phyloP scores from a whole-genome alignment of 2,329 filamentous ascomycete species.

The Harringtonia lauricola region DNA sequence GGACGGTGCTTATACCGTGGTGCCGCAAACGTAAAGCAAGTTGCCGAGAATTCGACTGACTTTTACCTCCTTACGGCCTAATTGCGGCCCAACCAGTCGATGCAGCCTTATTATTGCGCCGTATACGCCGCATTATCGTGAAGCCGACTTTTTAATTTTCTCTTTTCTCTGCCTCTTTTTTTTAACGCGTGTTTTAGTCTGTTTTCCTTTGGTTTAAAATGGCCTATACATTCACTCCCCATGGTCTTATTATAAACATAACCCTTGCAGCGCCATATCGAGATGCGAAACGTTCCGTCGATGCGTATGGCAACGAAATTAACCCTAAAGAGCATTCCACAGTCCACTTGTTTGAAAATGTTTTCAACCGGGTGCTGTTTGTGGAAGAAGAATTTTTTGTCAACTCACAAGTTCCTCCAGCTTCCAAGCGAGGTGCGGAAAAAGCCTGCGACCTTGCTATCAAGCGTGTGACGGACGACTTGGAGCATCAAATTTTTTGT shows the following conservation, averaged over 20 bases:
- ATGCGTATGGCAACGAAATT: background rate
- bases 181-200: too few species aligned
- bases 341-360: background rate
- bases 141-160: too few species aligned
- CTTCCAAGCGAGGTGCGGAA: background rate
- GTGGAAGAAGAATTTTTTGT: background rate
- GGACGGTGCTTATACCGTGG: too few species aligned
- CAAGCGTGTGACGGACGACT: background rate
- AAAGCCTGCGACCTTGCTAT: constrained; percentile 1
- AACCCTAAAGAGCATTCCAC: background rate
- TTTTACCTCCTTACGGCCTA: too few species aligned
- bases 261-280: background rate
- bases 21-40: too few species aligned
- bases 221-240: too few species aligned
- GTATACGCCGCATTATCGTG: too few species aligned
- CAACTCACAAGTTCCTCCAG: background rate
- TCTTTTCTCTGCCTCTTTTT: too few species aligned
- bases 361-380: background rate
- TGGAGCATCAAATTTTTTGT: background rate
- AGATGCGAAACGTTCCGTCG: background rate
- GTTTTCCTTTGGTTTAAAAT: too few species aligned
- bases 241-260: background rate
- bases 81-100: too few species aligned
- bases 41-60: too few species aligned
- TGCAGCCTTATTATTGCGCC: too few species aligned